Conservation (phyloP, 2,329 filamentous ascomycete species). For the Aspergillus fumigatiaffinis region DNA sequence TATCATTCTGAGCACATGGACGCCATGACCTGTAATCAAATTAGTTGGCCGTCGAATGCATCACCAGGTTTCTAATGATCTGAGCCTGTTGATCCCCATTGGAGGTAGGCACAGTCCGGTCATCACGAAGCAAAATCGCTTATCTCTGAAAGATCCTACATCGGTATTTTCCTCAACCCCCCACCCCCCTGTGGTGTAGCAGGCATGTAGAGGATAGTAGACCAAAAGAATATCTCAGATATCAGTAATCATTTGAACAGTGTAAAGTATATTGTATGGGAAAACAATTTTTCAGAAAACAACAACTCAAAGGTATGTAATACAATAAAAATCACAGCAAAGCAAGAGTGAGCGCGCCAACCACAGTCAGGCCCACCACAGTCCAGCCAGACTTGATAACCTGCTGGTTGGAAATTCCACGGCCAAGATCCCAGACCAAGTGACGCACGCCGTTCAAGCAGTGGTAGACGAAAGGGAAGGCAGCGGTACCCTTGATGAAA, state of each 20-base stretch:
- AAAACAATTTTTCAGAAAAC: conserved; percentile 25
- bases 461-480: conserved; percentile 67
- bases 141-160: neutral
- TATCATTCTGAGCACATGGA: neutral
- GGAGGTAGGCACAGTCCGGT: neutral
- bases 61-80: neutral
- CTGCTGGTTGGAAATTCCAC: conserved; percentile 58
- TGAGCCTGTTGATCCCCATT: neutral
- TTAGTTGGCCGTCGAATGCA: neutral
- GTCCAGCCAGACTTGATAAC: conserved; percentile 64
- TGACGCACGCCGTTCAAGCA: conserved; percentile 66
- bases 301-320: conserved; percentile 28
- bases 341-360: conserved; percentile 47
- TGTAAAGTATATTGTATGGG: conserved; percentile 22
- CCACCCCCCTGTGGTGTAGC: neutral
- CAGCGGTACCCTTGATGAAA: conserved; percentile 54
- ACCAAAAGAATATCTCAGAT: conserved; percentile 13
- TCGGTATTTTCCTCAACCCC: neutral
- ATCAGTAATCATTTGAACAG: conserved; percentile 19
- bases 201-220: conserved; percentile 15
- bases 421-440: conserved; percentile 66
- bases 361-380: conserved; percentile 54
- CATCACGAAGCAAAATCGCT: neutral
- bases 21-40: neutral
- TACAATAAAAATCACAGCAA: conserved; percentile 35